A percentile compares a stretch with the other conserved stretches of the same genome.
These are phyloP conservation scores for Epithemia pelagica DNA, from an alignment of 108 stramenopile species.

Conservation along the genomic window DNA sequence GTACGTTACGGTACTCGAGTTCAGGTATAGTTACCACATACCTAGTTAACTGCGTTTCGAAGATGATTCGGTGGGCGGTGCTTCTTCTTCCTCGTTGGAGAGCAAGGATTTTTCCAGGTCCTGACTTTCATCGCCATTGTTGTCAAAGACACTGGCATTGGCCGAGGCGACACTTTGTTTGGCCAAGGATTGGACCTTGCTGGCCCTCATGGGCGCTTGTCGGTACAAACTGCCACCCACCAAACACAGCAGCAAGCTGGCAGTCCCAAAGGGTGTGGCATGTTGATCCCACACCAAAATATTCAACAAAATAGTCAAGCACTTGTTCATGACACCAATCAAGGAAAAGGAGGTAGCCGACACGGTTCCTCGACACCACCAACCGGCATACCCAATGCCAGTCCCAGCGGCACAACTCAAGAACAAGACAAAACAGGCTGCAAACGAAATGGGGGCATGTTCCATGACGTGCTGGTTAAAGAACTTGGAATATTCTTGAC, in stretches of 20 bases:
- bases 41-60: background rate
- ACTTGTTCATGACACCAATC: conserved; percentile 87
- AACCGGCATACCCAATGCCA: conserved; percentile 82
- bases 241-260: conserved; percentile 71
- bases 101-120: background rate
- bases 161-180: background rate
- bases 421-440: conserved; percentile 33
- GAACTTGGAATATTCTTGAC: conserved; percentile 53
- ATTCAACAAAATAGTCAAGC: conserved; percentile 83
- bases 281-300: conserved; percentile 89
- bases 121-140: background rate
- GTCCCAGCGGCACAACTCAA: conserved; percentile 76
- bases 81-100: background rate
- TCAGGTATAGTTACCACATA: background rate
- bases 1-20: too few relatives aligned
- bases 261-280: conserved; percentile 67
- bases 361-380: conserved; percentile 80
- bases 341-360: conserved; percentile 78
- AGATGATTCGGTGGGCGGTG: background rate
- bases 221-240: conserved; percentile 77
- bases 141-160: conserved; percentile 1
- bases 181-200: background rate
- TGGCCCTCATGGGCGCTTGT: conserved; percentile 73
- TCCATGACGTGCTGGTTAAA: conserved; percentile 20
- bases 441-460: background rate